These are phyloP conservation scores for Colletotrichum liriopes DNA, from an alignment of 2,329 filamentous ascomycete species.

Conservation along the genomic window DNA sequence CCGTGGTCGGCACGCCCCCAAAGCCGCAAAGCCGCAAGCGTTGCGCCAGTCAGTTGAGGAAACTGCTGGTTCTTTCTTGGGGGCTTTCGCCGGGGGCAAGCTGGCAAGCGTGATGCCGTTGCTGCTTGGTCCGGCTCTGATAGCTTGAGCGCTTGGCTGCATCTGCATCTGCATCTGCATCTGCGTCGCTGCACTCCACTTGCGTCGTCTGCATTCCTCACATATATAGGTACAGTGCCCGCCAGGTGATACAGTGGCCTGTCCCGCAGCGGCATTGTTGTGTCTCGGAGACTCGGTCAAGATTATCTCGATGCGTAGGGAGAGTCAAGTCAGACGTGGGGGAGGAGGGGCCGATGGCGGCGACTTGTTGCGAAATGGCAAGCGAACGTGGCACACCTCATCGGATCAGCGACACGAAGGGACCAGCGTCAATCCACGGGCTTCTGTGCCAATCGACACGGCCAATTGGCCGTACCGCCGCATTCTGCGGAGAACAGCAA, in stretches of 20 bases:
- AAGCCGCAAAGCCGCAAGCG: conserved; percentile 28
- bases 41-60: conserved; percentile 40
- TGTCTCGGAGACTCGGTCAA: conserved; percentile 33
- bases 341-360: conserved; percentile 11
- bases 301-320: background rate
- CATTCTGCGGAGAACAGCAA: background rate
- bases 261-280: conserved; percentile 19
- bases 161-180: background rate
- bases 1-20: conserved; percentile 22
- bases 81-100: conserved; percentile 5
- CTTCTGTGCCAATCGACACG: conserved; percentile 4
- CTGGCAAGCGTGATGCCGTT: conserved; percentile 9
- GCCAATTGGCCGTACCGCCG: background rate
- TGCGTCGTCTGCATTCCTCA: conserved; percentile 19
- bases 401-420: conserved; percentile 28
- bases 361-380: conserved; percentile 24
- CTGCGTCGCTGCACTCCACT: conserved; percentile 8
- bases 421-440: conserved; percentile 19
- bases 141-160: conserved; percentile 20
- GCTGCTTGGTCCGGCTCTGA: conserved; percentile 28
- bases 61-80: conserved; percentile 19
- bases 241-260: conserved; percentile 13
- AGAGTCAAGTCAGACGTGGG: conserved; percentile 29
- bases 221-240: background rate
- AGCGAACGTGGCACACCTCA: conserved; percentile 33